Base-by-base conservation (phyloP, 495 filamentous ascomycete species). In the Tuber calosporum region DNA sequence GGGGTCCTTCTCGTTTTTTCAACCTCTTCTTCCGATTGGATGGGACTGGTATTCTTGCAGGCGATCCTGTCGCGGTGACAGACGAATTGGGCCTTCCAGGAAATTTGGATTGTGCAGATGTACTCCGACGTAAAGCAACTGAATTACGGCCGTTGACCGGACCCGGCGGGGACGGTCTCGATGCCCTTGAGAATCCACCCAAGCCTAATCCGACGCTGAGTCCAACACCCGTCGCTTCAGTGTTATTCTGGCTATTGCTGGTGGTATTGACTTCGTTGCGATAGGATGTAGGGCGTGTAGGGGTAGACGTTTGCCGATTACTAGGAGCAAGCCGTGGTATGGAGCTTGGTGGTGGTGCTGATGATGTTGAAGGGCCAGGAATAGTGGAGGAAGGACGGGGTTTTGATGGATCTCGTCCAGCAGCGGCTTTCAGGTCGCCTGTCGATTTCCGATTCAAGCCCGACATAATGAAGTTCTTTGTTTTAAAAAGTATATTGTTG, bases 381-480 rank as follows among this genome's bases (percentile, higher is more conserved):
- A 39, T 45, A n/a, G 43, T 37, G 75, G 66, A 68, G 66, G 58
- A 37, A 42, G 41, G 58, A 30, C 67, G 69, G 67, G 66, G 74
- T 77, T 77, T 77, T 77, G 74, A 72, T 67, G 43, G 71, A 26
- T 36, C 42, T 20, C 17, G 13, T 5, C 40, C 30, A 66, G 58
- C 69, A 66, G 45, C 69, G 70, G 58, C 53, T 62, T 62, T 62
- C 53, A 75, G 42, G 73, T 73, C 73, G 70, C 30, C 53, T 30
- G 58, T 67, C 26, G 73, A 74, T 39, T 39, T 58, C 26, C 53
- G 62, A 30, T 68, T 45, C 13, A 67, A 34, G 66, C 41, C 43
- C 8, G 74, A 66, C 74, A 75, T 75, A n/a, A 66, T 36, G 26
- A 41, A 15, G 37, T 75, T 73, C 74, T 75, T 75, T 75, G 74